Evolutionary conservation across 1,139 yeast species (phyloP).

Genomic region (Lodderomyces oxycetoniae): DNA sequence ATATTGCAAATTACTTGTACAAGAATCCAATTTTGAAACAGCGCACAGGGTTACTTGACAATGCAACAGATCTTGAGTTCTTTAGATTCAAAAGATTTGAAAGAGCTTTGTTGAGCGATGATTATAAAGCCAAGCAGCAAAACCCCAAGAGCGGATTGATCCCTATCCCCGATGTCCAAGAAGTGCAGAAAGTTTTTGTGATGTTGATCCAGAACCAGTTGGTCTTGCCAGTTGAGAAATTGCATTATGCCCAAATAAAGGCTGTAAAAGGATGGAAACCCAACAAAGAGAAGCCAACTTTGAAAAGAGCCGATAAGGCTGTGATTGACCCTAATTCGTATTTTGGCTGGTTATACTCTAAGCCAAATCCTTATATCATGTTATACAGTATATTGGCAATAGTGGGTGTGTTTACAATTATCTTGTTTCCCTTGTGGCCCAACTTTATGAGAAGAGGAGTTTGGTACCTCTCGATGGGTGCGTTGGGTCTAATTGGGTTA

Average conservation of each 20-base stretch:
- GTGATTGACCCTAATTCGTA: slow-evolving; percentile 72
- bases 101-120: slow-evolving; percentile 72
- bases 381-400: slow-evolving; percentile 62
- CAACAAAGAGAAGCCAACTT: slow-evolving; percentile 69
- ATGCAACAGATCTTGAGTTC: slow-evolving; percentile 65
- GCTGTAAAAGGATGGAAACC: slow-evolving; percentile 59
- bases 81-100: slow-evolving; percentile 82
- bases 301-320: slow-evolving; percentile 64
- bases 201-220: slow-evolving; percentile 69
- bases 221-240: slow-evolving; percentile 67
- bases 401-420: slow-evolving; percentile 65
- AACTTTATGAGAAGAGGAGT: slow-evolving; percentile 81
- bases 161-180: slow-evolving; percentile 44
- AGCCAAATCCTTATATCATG: slow-evolving; percentile 66
- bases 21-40: slow-evolving; percentile 63
- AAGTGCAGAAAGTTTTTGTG: slow-evolving; percentile 62
- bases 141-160: slow-evolving; percentile 58
- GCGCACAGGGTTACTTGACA: slow-evolving; percentile 73
- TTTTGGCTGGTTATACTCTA: slow-evolving; percentile 79
- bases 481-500: slow-evolving; percentile 67
- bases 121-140: slow-evolving; percentile 54
- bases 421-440: slow-evolving; percentile 97
- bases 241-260: slow-evolving; percentile 69
- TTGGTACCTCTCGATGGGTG: slow-evolving; percentile 80
- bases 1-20: slow-evolving; percentile 68